phyloP scores from a whole-genome alignment of 495 filamentous ascomycete species.

The Xylaria acuta region DNA sequence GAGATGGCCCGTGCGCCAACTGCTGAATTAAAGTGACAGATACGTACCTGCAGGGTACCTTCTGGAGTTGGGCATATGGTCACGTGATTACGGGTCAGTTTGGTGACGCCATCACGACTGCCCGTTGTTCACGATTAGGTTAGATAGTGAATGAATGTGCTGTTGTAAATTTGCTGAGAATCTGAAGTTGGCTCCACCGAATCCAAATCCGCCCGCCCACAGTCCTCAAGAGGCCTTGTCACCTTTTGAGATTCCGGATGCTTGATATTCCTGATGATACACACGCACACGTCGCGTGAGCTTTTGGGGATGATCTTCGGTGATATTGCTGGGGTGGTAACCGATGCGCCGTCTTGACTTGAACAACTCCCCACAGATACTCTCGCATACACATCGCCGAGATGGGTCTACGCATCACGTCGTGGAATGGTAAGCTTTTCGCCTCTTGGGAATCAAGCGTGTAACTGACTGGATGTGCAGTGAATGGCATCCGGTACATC shows the following conservation, averaged over 20 bases:
- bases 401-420: slow-evolving; percentile 43
- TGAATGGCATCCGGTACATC: slow-evolving; percentile 88
- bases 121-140: slow-evolving; percentile 6
- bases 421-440: slow-evolving; percentile 43
- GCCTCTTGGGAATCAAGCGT: not conserved
- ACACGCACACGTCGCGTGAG: not conserved
- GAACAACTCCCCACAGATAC: not conserved
- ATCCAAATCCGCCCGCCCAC: not conserved
- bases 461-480: slow-evolving; percentile 52
- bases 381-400: slow-evolving; percentile 7
- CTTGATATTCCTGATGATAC: slow-evolving; percentile 8
- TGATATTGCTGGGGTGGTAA: slow-evolving; percentile 5
- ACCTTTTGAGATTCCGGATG: not conserved
- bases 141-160: not conserved
- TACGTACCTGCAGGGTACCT: not conserved
- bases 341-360: slow-evolving; percentile 13
- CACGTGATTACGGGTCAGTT: slow-evolving; percentile 42
- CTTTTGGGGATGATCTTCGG: slow-evolving; percentile 16
- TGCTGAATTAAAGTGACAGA: not conserved
- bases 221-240: not conserved
- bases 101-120: slow-evolving; percentile 40
- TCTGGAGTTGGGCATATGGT: not conserved
- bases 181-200: not conserved
- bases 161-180: not conserved
- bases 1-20: slow-evolving; percentile 16